Percentiles rank a stretch among this genome's conserved stretches.
phyloP scores from a whole-genome alignment of 2,329 filamentous ascomycete species.

The Microdochium trichocladiopsis region DNA sequence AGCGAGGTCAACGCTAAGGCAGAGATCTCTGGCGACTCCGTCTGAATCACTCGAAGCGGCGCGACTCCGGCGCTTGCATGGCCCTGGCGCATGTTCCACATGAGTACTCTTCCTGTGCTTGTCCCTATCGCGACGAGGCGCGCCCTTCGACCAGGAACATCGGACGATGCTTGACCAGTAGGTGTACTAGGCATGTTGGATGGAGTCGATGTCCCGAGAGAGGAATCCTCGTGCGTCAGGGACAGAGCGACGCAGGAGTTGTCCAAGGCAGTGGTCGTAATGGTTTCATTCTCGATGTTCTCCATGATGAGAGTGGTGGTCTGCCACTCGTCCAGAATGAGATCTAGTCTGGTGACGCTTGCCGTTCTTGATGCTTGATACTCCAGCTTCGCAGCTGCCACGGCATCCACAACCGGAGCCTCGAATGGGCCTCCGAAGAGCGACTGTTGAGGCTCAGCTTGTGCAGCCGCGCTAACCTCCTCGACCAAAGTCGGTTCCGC shows the following conservation, averaged over 20 bases:
- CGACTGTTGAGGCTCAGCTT: slow-evolving; percentile 10
- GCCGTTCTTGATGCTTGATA: background rate
- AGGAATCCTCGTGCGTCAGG: slow-evolving; percentile 71
- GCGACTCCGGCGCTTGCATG: slow-evolving; percentile 51
- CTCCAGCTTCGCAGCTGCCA: background rate
- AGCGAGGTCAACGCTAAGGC: slow-evolving; percentile 77
- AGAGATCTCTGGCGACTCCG: slow-evolving; percentile 82
- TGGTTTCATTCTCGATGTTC: slow-evolving; percentile 47
- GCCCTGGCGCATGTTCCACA: slow-evolving; percentile 78
- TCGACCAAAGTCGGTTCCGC: slow-evolving; percentile 1
- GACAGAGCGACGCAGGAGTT: slow-evolving; percentile 64
- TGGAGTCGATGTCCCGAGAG: slow-evolving; percentile 46
- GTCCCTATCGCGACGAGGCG: slow-evolving; percentile 80
- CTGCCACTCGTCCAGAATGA: slow-evolving; percentile 57
- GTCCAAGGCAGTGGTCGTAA: slow-evolving; percentile 69
- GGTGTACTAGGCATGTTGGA: slow-evolving; percentile 43
- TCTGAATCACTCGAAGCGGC: slow-evolving; percentile 77
- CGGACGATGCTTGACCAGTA: slow-evolving; percentile 32
- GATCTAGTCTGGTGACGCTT: background rate
- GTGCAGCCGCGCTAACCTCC: slow-evolving; percentile 4
- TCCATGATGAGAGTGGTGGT: slow-evolving; percentile 55
- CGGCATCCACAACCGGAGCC: slow-evolving; percentile 8
- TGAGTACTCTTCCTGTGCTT: slow-evolving; percentile 63
- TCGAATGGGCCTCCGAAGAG: slow-evolving; percentile 20
- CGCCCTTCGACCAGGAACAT: slow-evolving; percentile 79